Evolutionary conservation across 2,329 filamentous ascomycete species (phyloP).

Genomic region (Pseudocercospora ulei): DNA sequence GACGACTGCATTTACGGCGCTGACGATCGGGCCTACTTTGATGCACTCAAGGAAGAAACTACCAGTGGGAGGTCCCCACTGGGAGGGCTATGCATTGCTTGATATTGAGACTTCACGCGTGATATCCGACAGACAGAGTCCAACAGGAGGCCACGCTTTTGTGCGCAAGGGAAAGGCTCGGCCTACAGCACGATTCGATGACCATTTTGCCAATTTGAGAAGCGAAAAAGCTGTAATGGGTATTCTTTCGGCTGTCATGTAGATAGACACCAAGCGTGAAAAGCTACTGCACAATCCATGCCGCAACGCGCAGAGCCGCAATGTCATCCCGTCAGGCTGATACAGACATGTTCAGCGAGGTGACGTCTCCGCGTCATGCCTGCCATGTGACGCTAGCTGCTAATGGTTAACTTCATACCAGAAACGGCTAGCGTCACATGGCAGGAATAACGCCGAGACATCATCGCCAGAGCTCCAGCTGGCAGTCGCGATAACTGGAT

Average conservation of each 20-base stretch:
- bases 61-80: constrained; percentile 9
- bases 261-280: constrained; percentile 1
- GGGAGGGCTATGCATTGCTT: constrained; percentile 11
- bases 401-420: too few relatives aligned
- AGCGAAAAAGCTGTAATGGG: background rate
- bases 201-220: constrained; percentile 6
- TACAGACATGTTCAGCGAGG: too few relatives aligned
- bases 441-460: too few relatives aligned
- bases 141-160: constrained; percentile 16
- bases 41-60: constrained; percentile 23
- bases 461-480: too few relatives aligned
- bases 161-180: constrained; percentile 5
- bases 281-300: constrained; percentile 1
- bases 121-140: constrained; percentile 16
- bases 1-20: constrained; percentile 34
- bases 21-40: constrained; percentile 25
- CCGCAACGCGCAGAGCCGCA: constrained; percentile 4
- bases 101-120: constrained; percentile 8
- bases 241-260: constrained; percentile 5
- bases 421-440: too few relatives aligned
- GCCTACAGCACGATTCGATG: constrained; percentile 19
- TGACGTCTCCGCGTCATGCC: too few relatives aligned
- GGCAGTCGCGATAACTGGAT: too few relatives aligned
- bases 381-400: too few relatives aligned
- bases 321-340: too few relatives aligned